These are phyloP conservation scores for Akebia trifoliata DNA, from an alignment of 164 flowering plant species.

Conservation along the genomic window DNA sequence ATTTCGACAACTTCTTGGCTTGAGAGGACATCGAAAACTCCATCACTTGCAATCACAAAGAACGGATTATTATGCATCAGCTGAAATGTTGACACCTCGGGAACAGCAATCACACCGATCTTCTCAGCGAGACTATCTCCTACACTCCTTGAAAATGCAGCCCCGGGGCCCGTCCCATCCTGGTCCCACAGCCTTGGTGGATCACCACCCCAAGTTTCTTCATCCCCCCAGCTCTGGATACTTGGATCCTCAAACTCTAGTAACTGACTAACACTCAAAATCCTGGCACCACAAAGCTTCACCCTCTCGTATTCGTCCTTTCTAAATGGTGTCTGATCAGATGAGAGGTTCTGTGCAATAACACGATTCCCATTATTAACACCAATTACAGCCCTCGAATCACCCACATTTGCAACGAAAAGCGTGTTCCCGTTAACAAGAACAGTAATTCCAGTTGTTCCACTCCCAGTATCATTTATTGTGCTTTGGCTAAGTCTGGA, in stretches of 20 bases:
- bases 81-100: conserved; percentile 60
- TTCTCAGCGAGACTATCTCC: conserved; percentile 83
- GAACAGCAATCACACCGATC: conserved; percentile 88
- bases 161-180: conserved; percentile 84
- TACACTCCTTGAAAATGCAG: conserved; percentile 92
- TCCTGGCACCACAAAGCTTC: conserved; percentile 87
- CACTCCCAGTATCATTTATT: conserved; percentile 96
- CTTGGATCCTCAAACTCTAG: conserved; percentile 83
- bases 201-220: conserved; percentile 74
- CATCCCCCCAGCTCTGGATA: conserved; percentile 85
- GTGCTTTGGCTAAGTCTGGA: no score
- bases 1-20: conserved; percentile 87
- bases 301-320: conserved; percentile 85
- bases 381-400: conserved; percentile 87
- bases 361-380: conserved; percentile 49
- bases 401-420: conserved; percentile 92
- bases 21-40: conserved; percentile 86
- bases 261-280: conserved; percentile 82
- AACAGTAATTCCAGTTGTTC: conserved; percentile 91
- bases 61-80: conserved; percentile 67
- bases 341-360: conserved; percentile 64
- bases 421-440: conserved; percentile 67
- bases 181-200: conserved; percentile 98
- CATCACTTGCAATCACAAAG: conserved; percentile 95
- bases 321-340: conserved; percentile 91